Conservation (phyloP, 2,329 filamentous ascomycete species). For the Diatrype stigma region DNA sequence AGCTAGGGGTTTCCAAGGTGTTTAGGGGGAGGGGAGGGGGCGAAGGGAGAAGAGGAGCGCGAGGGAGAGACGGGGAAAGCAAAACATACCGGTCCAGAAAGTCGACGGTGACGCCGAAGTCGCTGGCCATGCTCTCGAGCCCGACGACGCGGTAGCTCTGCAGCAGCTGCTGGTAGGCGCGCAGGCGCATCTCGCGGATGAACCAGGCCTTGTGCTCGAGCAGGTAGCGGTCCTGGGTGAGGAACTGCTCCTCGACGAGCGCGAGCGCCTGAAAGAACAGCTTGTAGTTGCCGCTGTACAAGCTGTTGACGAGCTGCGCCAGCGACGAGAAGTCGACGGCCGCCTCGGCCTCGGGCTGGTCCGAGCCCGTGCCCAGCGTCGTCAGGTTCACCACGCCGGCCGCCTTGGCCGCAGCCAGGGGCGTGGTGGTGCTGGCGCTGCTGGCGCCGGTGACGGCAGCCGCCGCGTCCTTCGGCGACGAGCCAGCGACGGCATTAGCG, state of each 20-base stretch:
- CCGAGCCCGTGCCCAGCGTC: constrained; percentile 66
- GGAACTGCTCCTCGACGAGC: constrained; percentile 86
- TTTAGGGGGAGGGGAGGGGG: not conserved
- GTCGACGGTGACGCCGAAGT: constrained; percentile 95
- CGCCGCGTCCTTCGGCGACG: constrained; percentile 29
- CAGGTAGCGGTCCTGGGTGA: constrained; percentile 90
- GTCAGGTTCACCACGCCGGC: constrained; percentile 84
- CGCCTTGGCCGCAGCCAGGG: constrained; percentile 41
- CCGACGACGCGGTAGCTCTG: constrained; percentile 97
- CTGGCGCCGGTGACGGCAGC: too few species aligned
- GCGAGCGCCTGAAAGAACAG: constrained; percentile 88
- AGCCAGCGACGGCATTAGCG: constrained; percentile 27
- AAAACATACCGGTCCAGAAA: constrained; percentile 81
- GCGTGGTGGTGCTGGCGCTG: constrained; percentile 43
- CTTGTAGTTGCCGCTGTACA: constrained; percentile 93
- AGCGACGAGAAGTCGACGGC: constrained; percentile 87
- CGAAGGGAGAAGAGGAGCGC: not conserved
- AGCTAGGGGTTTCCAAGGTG: constrained; percentile 2
- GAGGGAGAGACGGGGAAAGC: not conserved
- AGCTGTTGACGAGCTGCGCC: constrained; percentile 79
- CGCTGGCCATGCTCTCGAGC: constrained; percentile 93
- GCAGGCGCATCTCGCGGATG: constrained; percentile 94
- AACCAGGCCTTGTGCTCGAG: constrained; percentile 97
- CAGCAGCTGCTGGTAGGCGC: constrained; percentile 92
- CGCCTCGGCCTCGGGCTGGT: constrained; percentile 73